A percentile compares a stretch with the other conserved stretches of the same genome.
Evolutionary conservation across 805 yeast genomes (phyloP).

Genomic region (Starmerella bombicola): DNA sequence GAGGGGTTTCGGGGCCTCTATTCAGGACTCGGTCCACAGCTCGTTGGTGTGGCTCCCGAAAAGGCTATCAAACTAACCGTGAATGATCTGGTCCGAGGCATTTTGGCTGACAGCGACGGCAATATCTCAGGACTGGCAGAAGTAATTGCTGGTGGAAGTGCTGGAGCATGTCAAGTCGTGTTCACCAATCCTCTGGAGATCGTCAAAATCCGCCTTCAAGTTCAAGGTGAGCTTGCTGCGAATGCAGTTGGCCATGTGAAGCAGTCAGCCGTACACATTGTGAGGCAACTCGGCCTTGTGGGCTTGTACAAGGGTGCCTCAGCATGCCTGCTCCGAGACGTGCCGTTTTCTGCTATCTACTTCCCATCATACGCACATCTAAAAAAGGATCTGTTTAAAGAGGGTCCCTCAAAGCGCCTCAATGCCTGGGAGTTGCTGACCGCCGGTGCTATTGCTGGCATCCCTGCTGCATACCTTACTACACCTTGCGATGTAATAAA

Average conservation of each 20-base stretch:
- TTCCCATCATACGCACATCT: slow-evolving; percentile 95
- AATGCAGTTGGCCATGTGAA: slow-evolving; percentile 2
- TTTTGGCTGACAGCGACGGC: slow-evolving; percentile 47
- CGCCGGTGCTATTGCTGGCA: slow-evolving; percentile 92
- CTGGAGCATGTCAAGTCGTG: slow-evolving; percentile 93
- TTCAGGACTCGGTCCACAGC: slow-evolving; percentile 86
- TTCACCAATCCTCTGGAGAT: slow-evolving; percentile 94
- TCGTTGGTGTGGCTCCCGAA: slow-evolving; percentile 96
- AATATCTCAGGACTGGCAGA: slow-evolving; percentile 48
- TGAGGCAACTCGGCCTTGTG: slow-evolving; percentile 61
- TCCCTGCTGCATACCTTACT: slow-evolving; percentile 93
- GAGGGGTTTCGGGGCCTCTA: slow-evolving; percentile 83
- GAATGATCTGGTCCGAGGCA: slow-evolving; percentile 72
- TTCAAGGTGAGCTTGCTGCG: slow-evolving; percentile 60
- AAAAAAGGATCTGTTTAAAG: slow-evolving; percentile 67
- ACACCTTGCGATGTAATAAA: slow-evolving; percentile 96
- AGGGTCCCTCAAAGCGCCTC: slow-evolving; percentile 63
- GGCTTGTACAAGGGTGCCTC: slow-evolving; percentile 86
- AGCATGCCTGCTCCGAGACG: slow-evolving; percentile 88
- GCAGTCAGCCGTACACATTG: slow-evolving; percentile 55
- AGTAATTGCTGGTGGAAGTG: slow-evolving; percentile 77
- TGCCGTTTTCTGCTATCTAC: slow-evolving; percentile 91
- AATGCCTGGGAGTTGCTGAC: slow-evolving; percentile 72
- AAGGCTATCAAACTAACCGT: slow-evolving; percentile 94
- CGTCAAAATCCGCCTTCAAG: slow-evolving; percentile 87